Conservation (phyloP, 2,329 filamentous ascomycete genomes). For the Fusarium fujikuroi region DNA sequence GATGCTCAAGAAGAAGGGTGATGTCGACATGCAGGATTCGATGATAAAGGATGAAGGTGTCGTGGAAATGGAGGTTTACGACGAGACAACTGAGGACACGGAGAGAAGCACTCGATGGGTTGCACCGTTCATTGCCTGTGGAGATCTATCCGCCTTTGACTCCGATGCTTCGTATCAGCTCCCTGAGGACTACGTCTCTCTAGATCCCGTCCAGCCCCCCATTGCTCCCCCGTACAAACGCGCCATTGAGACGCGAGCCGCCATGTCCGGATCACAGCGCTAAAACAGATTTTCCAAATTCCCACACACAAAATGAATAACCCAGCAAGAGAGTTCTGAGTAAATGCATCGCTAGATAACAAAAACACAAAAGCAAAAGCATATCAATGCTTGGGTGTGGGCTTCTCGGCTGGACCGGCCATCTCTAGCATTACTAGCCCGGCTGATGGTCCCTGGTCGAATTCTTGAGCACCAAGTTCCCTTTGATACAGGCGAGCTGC, state of each 20-base stretch:
- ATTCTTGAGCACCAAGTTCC: slow-evolving; percentile 58
- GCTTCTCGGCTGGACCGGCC: slow-evolving; percentile 51
- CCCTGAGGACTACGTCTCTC: slow-evolving; percentile 83
- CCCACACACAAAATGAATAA: slow-evolving; percentile 13
- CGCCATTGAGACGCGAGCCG: slow-evolving; percentile 77
- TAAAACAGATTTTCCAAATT: slow-evolving; percentile 33
- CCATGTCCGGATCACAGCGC: slow-evolving; percentile 47
- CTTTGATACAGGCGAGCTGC: slow-evolving; percentile 59
- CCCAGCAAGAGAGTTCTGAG: slow-evolving; percentile 15
- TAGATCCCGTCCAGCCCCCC: slow-evolving; percentile 93
- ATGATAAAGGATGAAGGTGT: slow-evolving; percentile 48
- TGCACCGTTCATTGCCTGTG: slow-evolving; percentile 95
- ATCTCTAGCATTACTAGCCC: slow-evolving; percentile 56
- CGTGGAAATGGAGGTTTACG: slow-evolving; percentile 63
- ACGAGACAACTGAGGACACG: slow-evolving; percentile 46
- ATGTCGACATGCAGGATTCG: slow-evolving; percentile 59
- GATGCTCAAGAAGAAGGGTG: slow-evolving; percentile 57
- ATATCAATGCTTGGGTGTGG: slow-evolving; percentile 46
- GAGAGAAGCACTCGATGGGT: slow-evolving; percentile 76
- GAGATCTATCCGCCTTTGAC: slow-evolving; percentile 93
- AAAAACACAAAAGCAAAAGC: slow-evolving; percentile 21
- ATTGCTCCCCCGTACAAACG: slow-evolving; percentile 95
- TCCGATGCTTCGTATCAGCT: slow-evolving; percentile 94
- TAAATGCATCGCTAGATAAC: slow-evolving; percentile 35
- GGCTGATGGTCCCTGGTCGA: slow-evolving; percentile 54